phyloP scores from a whole-genome alignment of 305 asterid species.

The Plantago coronopus region DNA sequence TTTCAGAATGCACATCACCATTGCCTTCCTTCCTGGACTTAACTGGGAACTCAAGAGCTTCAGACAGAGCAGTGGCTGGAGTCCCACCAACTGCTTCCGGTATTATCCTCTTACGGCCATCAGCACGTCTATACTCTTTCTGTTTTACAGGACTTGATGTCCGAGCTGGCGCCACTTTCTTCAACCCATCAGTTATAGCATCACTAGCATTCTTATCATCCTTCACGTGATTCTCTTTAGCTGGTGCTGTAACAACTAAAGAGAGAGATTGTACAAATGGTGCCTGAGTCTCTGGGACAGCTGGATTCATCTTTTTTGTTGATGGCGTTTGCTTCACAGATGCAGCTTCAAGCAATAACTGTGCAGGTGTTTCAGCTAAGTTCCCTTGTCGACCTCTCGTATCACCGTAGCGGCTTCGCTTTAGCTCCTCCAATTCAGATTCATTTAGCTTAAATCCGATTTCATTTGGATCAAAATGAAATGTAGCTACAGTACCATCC shows the following conservation, averaged over 20 bases:
- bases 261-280: constrained; percentile 44
- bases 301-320: constrained; percentile 34
- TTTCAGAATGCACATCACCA: constrained; percentile 34
- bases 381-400: constrained; percentile 77
- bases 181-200: constrained; percentile 41
- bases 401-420: constrained; percentile 83
- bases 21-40: constrained; percentile 43
- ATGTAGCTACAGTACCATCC: constrained; percentile 90
- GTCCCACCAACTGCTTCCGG: constrained; percentile 95
- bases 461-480: constrained; percentile 72
- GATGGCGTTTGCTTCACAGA: constrained; percentile 49
- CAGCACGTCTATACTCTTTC: constrained; percentile 91
- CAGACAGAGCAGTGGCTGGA: constrained; percentile 41
- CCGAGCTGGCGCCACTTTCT: constrained; percentile 44
- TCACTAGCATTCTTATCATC: constrained; percentile 52
- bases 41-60: constrained; percentile 41
- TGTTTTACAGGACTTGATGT: constrained; percentile 85
- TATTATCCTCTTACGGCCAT: constrained; percentile 97
- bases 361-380: constrained; percentile 91
- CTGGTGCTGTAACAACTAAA: constrained; percentile 32
- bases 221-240: constrained; percentile 34
- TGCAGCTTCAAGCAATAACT: constrained; percentile 83
- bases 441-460: constrained; percentile 73
- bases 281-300: constrained; percentile 37
- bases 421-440: constrained; percentile 78